Evolutionary conservation across 2,329 filamentous ascomycete species (phyloP), one percentile per base, ranked within the genome.

Genomic region (Fusarium poae): DNA sequence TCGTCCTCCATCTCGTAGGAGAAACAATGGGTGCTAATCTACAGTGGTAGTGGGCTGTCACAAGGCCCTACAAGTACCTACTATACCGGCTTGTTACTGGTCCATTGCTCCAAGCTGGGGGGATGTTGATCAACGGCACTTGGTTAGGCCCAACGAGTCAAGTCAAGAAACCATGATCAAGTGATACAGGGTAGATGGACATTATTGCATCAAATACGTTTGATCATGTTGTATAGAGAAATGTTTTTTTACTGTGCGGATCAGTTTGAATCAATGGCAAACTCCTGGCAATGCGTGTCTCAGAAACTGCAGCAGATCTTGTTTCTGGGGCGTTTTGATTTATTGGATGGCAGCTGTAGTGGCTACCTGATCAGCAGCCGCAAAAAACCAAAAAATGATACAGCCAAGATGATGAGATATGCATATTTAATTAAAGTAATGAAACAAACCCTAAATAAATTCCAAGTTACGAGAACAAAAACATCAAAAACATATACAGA

Each of bases 221-320:
- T 9, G 8, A 49, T 44, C 25, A 27, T 21, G 29, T 23, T 25
- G 12, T 23, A 11, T 6, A 42, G 7, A 48, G 11, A 16, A 43
- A 23, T 20, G 8, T 7, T n/a, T 34, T 65, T 5, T 59, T 20
- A 44, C 16, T 30, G 35, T 34, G 32, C n/a, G 25, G 21, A 34
- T 46, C 21, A 40, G 30, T 45, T 32, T 57, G 21, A n/a, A 50
- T 25, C 35, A 18, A 44, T 59, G 40, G 43, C 20, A 48, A n/a
- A 54, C 35, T 32, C 29, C 21, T 12, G n/a, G 18, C 16, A 20
- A 65, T 48, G 60, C 25, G 40, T 65, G 62, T 65, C 62, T 65
- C 53, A 46, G 53, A 62, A 49, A 62, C 42, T 39, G 42, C 60
- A 53, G 35, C 30, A 59, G 40, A 65, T 65, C 53, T 37, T 64